Conservation (phyloP, 352 stramenopile genomes). For the Phytophthora pluvialis region DNA sequence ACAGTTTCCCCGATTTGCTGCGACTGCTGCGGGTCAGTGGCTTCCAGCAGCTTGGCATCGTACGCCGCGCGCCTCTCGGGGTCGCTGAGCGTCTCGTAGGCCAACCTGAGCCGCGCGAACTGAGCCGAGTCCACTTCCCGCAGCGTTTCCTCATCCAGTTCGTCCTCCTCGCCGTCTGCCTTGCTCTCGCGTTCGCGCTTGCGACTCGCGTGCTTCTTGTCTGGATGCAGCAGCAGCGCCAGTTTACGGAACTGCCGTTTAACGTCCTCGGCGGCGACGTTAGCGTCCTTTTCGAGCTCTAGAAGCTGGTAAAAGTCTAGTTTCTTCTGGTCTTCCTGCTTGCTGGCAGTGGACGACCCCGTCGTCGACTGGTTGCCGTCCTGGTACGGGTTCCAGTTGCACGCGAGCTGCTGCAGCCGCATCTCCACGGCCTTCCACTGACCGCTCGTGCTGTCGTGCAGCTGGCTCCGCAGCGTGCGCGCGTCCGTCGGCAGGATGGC, state of each 20-base stretch:
- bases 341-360: constrained; percentile 15
- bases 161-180: constrained; percentile 8
- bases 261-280: constrained; percentile 51
- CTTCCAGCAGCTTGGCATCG: constrained; percentile 53
- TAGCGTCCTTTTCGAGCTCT: constrained; percentile 34
- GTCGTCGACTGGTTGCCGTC: constrained; percentile 32
- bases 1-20: constrained; percentile 37
- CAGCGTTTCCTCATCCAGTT: constrained; percentile 14
- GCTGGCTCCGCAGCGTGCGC: constrained; percentile 68
- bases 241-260: constrained; percentile 76
- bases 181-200: constrained; percentile 10
- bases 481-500: constrained; percentile 65
- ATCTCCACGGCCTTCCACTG: constrained; percentile 65
- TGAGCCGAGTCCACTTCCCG: constrained; percentile 44
- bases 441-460: constrained; percentile 67
- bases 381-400: constrained; percentile 84
- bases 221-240: constrained; percentile 69
- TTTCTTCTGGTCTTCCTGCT: constrained; percentile 41
- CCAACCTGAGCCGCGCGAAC: constrained; percentile 70
- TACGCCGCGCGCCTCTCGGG: constrained; percentile 58
- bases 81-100: constrained; percentile 81
- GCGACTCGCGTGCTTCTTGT: constrained; percentile 51
- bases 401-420: constrained; percentile 61
- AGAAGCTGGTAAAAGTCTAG: constrained; percentile 76
- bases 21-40: constrained; percentile 15